Evolutionary conservation across 208 protist species (phyloP).

Genomic region (Leptomonas seymouri): DNA sequence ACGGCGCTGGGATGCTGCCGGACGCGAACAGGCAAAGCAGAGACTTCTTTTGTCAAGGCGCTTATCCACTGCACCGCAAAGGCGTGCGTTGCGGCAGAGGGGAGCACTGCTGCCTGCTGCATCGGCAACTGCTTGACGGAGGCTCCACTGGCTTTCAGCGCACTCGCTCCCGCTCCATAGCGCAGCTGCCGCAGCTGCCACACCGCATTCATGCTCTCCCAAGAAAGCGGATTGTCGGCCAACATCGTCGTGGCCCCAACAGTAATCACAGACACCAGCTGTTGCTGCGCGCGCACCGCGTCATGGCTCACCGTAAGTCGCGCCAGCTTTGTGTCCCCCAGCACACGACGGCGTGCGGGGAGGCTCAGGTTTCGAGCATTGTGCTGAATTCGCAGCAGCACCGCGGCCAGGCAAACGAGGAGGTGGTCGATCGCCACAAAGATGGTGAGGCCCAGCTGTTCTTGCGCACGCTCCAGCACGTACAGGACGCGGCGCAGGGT

Average conservation of each 20-base stretch:
- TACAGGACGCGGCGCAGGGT: conserved; percentile 17
- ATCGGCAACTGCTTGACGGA: not conserved
- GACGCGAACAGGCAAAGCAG: not conserved
- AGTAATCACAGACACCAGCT: conserved; percentile 12
- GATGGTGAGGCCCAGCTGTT: conserved; percentile 18
- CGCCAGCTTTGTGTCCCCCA: not conserved
- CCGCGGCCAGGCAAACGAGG: conserved; percentile 14
- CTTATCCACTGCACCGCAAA: conserved; percentile 22
- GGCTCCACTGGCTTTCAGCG: not conserved
- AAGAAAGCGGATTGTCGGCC: conserved; percentile 18
- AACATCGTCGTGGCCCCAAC: conserved; percentile 31
- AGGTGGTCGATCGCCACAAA: conserved; percentile 35
- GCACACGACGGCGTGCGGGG: not conserved
- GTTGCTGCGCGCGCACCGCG: conserved; percentile 1
- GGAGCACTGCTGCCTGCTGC: too few species aligned
- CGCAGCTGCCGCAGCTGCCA: conserved; percentile 36
- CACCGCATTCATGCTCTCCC: conserved; percentile 18
- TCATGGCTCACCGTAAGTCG: not conserved
- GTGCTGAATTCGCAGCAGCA: conserved; percentile 29
- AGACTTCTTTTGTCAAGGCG: conserved; percentile 8
- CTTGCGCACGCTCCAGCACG: conserved; percentile 24
- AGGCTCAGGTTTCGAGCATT: not conserved
- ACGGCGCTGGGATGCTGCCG: conserved; percentile 9
- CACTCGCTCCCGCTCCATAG: not conserved
- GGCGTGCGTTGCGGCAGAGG: conserved; percentile 14